Conservation (phyloP, 2,329 filamentous ascomycete genomes). For the Aspergillus sp. region DNA sequence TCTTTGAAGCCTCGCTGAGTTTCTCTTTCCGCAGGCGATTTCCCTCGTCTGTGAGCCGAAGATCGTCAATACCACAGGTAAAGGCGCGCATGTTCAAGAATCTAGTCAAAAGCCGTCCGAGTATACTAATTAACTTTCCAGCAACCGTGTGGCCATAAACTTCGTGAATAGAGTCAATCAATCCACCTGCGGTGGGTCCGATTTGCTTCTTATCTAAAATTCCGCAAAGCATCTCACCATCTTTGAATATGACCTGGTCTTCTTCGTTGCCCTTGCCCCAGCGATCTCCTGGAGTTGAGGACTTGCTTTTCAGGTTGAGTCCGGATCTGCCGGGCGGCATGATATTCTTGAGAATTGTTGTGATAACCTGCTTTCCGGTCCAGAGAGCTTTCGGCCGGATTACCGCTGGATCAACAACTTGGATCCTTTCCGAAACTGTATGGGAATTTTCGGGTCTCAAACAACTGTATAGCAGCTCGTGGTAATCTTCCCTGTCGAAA, state of each 20-base stretch:
- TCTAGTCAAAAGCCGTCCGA: conserved; percentile 85
- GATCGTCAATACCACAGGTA: conserved; percentile 95
- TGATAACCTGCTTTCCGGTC: conserved; percentile 96
- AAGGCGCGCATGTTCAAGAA: conserved; percentile 92
- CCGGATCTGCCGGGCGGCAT: conserved; percentile 73
- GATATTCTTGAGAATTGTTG: conserved; percentile 90
- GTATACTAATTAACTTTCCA: conserved; percentile 81
- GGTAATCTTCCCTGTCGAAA: conserved; percentile 83
- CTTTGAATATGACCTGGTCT: conserved; percentile 74
- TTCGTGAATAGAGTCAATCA: conserved; percentile 91
- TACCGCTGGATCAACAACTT: conserved; percentile 77
- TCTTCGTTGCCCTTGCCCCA: conserved; percentile 77
- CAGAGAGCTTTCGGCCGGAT: conserved; percentile 78
- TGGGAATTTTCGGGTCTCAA: conserved; percentile 88
- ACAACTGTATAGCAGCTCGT: conserved; percentile 89
- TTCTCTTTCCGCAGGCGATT: conserved; percentile 69
- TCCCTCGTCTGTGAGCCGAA: conserved; percentile 78
- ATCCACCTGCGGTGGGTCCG: conserved; percentile 79
- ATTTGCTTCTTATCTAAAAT: conserved; percentile 96
- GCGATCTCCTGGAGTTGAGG: conserved; percentile 72
- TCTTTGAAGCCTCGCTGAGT: conserved; percentile 63
- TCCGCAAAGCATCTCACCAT: conserved; percentile 84
- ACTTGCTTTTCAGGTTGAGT: conserved; percentile 76
- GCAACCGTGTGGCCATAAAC: conserved; percentile 85
- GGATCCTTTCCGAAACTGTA: conserved; percentile 77